These are phyloP conservation scores for Articulospora tetracladia DNA, from an alignment of 495 filamentous ascomycete species.

Conservation along the genomic window DNA sequence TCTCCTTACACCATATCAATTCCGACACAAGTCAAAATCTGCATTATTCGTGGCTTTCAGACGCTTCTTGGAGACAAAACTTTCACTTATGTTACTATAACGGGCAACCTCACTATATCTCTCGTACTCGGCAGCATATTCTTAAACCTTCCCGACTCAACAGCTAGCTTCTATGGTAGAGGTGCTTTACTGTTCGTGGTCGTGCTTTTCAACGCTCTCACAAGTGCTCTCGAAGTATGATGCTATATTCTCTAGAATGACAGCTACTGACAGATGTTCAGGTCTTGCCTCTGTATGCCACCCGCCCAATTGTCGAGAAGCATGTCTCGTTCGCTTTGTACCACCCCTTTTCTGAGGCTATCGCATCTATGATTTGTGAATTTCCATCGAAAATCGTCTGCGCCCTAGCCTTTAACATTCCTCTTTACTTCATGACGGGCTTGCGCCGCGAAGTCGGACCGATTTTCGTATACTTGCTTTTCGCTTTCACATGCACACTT, in stretches of 20 bases:
- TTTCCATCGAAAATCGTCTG: conserved; percentile 68
- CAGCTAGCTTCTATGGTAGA: conserved; percentile 63
- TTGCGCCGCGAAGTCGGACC: conserved; percentile 75
- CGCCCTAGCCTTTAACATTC: conserved; percentile 64
- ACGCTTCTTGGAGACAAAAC: conserved; percentile 67
- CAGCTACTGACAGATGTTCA: conserved; percentile 33
- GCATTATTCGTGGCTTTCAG: conserved; percentile 68
- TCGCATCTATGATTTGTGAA: conserved; percentile 73
- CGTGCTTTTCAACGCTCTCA: conserved; percentile 75
- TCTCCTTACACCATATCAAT: conserved; percentile 77
- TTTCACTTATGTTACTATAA: conserved; percentile 64
- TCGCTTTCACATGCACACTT: conserved; percentile 64
- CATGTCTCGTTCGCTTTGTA: conserved; percentile 84
- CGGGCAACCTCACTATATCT: conserved; percentile 66
- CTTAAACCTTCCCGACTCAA: conserved; percentile 61
- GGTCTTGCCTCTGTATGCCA: conserved; percentile 63
- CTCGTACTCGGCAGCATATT: conserved; percentile 79
- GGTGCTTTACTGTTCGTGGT: conserved; percentile 63
- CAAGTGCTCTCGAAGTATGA: conserved; percentile 73
- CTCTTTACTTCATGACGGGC: conserved; percentile 78
- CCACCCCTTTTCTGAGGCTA: conserved; percentile 70
- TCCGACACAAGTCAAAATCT: conserved; percentile 63
- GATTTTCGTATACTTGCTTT: conserved; percentile 78
- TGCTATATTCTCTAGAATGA: conserved; percentile 71
- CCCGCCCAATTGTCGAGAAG: conserved; percentile 73